Conservation (phyloP, 805 yeast genomes). For the Cyberlindnera japonica region DNA sequence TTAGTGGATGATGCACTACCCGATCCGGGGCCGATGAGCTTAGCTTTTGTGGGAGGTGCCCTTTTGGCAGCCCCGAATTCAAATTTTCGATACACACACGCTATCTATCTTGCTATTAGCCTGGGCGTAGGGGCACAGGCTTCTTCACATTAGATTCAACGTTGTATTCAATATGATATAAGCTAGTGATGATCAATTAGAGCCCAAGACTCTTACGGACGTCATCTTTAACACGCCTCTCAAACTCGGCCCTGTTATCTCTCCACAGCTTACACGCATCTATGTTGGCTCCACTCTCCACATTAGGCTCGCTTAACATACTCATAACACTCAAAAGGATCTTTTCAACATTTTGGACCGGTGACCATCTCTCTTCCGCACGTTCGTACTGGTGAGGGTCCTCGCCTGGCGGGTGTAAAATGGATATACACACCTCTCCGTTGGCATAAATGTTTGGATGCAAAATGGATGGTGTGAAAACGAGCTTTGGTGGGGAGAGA, state of each 20-base stretch:
- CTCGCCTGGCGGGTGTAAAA: conserved; percentile 93
- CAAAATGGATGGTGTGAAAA: conserved; percentile 73
- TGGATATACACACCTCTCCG: conserved; percentile 94
- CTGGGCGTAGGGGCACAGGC: no score
- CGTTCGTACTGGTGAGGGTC: conserved; percentile 95
- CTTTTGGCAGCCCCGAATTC: not conserved
- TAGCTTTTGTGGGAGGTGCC: not conserved
- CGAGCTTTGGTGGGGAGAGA: conserved; percentile 72
- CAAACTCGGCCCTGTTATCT: conserved; percentile 68
- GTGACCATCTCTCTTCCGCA: conserved; percentile 97
- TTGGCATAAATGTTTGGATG: conserved; percentile 95
- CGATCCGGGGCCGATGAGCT: not conserved
- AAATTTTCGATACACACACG: not conserved
- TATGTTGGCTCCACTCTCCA: conserved; percentile 91
- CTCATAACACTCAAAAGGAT: conserved; percentile 88
- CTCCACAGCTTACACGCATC: conserved; percentile 86
- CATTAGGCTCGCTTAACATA: conserved; percentile 96
- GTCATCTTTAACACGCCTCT: conserved; percentile 58
- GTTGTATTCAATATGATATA: no score
- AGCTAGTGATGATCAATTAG: no score
- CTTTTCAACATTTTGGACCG: conserved; percentile 97
- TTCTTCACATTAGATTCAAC: no score
- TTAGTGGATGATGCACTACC: not conserved
- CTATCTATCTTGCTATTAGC: no score
- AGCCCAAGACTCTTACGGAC: conserved; percentile 72